Base-by-base conservation (phyloP, 176 grass and related monocot species). In the Oryza glumipatula region DNA sequence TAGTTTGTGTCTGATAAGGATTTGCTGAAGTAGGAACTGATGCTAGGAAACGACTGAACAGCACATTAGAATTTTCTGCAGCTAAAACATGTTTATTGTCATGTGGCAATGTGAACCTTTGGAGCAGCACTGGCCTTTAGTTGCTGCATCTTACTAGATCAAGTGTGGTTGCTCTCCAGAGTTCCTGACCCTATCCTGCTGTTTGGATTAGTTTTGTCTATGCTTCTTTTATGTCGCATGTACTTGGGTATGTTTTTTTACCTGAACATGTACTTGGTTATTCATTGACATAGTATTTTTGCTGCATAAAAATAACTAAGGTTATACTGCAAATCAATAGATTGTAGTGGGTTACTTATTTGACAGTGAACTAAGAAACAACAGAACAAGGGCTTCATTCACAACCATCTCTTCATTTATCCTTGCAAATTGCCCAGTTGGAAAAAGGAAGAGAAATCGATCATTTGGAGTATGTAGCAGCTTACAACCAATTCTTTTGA, bases 291-390 rank as follows among this genome's bases (percentile, higher is more conserved):
- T 61, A 33, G 21, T 30, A 33, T 63, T 45, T 11, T 47, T 70
- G 22, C 41, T 73, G 2, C 5, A 19, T 56, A 19, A 44, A 70
- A 70, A 5, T 66, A 44, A 43, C 49, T 64, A 16, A 82, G 36
- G 21, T 77, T 82, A 72, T 77, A 32, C 17, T 66, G 8, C 63
- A 75, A 4, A 61, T 69, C 41, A 15, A 6, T 64, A 75, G 14
- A 39, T 38, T 48, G 45, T 74, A 16, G 19, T 66, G 24, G 5
- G 3, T 80, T 89, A 6, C n/a, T 88, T 67, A 11, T 64, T 84
- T 73, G 8, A 4, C 0, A 61, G 56, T 60, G 16, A 60, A 60
- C 17, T 6, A 78, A 73, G 33, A 4, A 45, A 44, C 13, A 14
- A 54, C 14, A 30, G 24, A 83, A 65, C 69, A 54, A 49, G 24